Evolutionary conservation across 2,329 filamentous ascomycete species (phyloP), one percentile per base, ranked within the genome.

Genomic region (Penicillium occitanis): DNA sequence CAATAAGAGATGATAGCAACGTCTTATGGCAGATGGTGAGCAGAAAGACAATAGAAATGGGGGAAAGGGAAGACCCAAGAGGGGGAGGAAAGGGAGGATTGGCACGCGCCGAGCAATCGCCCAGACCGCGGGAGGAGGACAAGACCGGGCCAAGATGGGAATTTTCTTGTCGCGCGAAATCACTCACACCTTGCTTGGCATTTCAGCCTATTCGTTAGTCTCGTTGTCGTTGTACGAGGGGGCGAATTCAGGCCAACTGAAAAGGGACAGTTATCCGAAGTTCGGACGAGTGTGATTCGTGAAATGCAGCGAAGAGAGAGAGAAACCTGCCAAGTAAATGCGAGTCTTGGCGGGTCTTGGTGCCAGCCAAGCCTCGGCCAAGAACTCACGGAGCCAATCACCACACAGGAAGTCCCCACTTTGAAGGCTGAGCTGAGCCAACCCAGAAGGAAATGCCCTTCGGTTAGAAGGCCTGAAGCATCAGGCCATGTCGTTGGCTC

Each of bases 121-220:
- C 76, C 72, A 78, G 76, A 75, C 66, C 55, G 75, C 74, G 73
- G 75, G 72, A 69, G 50, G 59, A 71, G 72, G 75, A 73, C 53
- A 57, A 57, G 53, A 57, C 53, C 53, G 72, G 74, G 74, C 74
- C 75, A 74, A 77, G 77, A 75, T 73, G 64, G 53, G n/a, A 8
- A 25, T 40, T 40, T 57, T 57, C 53, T 57, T 37, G 53, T 57
- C 53, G 53, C 33, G 57, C 57, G 8, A 44, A 40, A 14, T 22
- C 57, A 44, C 17, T 53, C 50, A 53, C 50, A 7, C 68, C 65
- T 66, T 71, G 71, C 71, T 71, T 72, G 70, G 60, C 58, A 42
- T 33, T 40, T n/a, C 57, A 42, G 22, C 25, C 22, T 28, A 51
- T 51, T 51, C 25, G 48, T 28, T 30, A 17, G 48, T 7, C 48